Conservation (phyloP, 495 filamentous ascomycete species). For the Penicillium tannophilum region DNA sequence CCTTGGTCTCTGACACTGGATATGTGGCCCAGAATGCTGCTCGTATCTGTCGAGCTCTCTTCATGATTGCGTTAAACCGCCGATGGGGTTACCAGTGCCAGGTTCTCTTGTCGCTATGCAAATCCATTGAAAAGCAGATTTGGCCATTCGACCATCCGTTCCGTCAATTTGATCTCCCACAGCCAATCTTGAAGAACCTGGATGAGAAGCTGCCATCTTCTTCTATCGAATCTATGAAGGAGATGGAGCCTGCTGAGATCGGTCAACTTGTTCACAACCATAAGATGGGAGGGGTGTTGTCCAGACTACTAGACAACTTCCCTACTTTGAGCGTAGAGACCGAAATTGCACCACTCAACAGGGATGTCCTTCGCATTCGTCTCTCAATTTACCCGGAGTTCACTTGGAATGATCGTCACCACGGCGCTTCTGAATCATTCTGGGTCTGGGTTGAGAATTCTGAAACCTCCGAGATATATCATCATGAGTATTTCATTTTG, state of each 20-base stretch:
- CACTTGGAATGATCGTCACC: conserved; percentile 91
- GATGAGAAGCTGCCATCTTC: conserved; percentile 71
- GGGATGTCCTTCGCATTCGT: conserved; percentile 87
- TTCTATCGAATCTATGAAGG: conserved; percentile 78
- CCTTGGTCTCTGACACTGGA: conserved; percentile 83
- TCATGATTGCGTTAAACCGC: conserved; percentile 95
- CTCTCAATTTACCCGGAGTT: conserved; percentile 88
- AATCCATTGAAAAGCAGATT: conserved; percentile 92
- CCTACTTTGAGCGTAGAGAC: conserved; percentile 86
- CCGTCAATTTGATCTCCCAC: conserved; percentile 89
- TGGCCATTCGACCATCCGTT: conserved; percentile 96
- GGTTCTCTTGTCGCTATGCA: conserved; percentile 84
- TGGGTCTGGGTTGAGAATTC: conserved; percentile 99
- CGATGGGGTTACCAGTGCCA: conserved; percentile 94
- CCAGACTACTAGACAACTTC: conserved; percentile 84
- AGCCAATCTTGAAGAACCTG: conserved; percentile 77
- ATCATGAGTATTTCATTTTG: conserved; percentile 95
- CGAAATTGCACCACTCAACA: conserved; percentile 93
- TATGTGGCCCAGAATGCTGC: conserved; percentile 96
- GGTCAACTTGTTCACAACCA: conserved; percentile 90
- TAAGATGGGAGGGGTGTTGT: conserved; percentile 77
- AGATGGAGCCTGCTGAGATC: conserved; percentile 92
- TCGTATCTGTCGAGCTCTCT: conserved; percentile 90
- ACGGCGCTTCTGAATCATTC: conserved; percentile 93
- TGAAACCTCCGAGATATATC: conserved; percentile 95